phyloP scores from a whole-genome alignment of 768 basidiomycete genomes.

The Auriculariales sp. region DNA sequence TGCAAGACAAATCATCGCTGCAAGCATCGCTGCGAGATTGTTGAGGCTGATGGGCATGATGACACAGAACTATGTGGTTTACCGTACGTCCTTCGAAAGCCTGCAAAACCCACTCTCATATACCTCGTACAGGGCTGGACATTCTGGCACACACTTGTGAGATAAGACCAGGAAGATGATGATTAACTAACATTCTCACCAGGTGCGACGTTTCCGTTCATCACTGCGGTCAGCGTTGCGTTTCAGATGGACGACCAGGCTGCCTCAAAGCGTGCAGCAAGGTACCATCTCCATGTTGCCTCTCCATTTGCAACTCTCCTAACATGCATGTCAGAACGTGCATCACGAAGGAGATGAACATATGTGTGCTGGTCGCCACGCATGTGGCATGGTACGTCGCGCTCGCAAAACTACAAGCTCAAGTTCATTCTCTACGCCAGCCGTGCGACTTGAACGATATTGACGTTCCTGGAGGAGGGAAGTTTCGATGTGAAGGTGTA shows the following conservation, averaged over 20 bases:
- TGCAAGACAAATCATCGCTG: conserved; percentile 39
- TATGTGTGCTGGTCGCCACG: conserved; percentile 39
- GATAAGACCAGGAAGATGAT: conserved; percentile 6
- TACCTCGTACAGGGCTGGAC: conserved; percentile 34
- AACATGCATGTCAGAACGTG: conserved; percentile 20
- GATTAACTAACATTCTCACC: background rate
- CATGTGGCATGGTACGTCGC: conserved; percentile 33
- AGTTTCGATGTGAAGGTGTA: conserved; percentile 25
- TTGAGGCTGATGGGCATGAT: conserved; percentile 20
- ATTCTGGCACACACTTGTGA: conserved; percentile 40
- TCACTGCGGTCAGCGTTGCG: conserved; percentile 39
- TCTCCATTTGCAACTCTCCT: background rate
- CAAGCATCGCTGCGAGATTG: conserved; percentile 26
- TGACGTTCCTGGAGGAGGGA: conserved; percentile 14
- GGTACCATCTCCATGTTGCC: conserved; percentile 16
- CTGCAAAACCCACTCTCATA: background rate
- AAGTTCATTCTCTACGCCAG: conserved; percentile 15
- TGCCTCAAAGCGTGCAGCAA: conserved; percentile 39
- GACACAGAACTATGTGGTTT: conserved; percentile 25
- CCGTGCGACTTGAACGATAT: conserved; percentile 25
- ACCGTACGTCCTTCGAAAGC: conserved; percentile 21
- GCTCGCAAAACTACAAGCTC: background rate
- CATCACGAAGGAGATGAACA: conserved; percentile 36
- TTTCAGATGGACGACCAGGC: conserved; percentile 29
- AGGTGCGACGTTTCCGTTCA: conserved; percentile 40